Conservation (phyloP, 2,329 filamentous ascomycete species). For the Ceratocystis diversiconidia region DNA sequence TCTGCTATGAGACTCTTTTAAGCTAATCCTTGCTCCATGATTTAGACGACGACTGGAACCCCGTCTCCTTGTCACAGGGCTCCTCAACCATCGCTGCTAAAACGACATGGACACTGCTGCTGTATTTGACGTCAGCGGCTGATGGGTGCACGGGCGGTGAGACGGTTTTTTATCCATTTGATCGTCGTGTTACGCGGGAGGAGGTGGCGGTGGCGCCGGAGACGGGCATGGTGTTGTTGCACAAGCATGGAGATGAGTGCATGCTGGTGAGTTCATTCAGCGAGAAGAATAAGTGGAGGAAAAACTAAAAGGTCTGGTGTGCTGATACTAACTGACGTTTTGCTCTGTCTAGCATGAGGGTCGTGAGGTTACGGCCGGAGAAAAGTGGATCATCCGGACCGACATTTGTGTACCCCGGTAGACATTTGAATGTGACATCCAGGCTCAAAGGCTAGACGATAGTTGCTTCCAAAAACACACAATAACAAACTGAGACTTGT, state of each 20-base stretch:
- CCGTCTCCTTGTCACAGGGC: conserved; percentile 39
- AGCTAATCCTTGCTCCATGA: neutral
- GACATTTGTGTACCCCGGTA: conserved; percentile 50
- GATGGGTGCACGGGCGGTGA: conserved; percentile 74
- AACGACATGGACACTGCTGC: conserved; percentile 82
- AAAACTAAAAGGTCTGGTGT: neutral
- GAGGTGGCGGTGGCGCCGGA: conserved; percentile 62
- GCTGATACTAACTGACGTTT: neutral
- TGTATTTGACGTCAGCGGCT: conserved; percentile 65
- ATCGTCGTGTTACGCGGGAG: conserved; percentile 40
- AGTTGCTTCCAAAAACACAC: too few relatives aligned
- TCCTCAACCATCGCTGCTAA: conserved; percentile 28
- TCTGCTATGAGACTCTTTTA: too few relatives aligned
- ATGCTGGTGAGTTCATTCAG: conserved; percentile 45
- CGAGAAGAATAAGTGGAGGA: neutral
- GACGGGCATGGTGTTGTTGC: conserved; percentile 72
- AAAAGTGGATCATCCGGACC: conserved; percentile 84
- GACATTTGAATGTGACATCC: neutral
- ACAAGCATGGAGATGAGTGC: conserved; percentile 80
- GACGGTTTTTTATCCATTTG: conserved; percentile 78
- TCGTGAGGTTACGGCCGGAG: conserved; percentile 59
- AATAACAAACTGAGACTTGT: too few relatives aligned
- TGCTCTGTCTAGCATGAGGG: conserved; percentile 53
- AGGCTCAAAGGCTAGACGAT: too few relatives aligned
- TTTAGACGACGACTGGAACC: conserved; percentile 75